Evolutionary conservation across 352 stramenopile species (phyloP).

Genomic region (Phytophthora sansomeana): DNA sequence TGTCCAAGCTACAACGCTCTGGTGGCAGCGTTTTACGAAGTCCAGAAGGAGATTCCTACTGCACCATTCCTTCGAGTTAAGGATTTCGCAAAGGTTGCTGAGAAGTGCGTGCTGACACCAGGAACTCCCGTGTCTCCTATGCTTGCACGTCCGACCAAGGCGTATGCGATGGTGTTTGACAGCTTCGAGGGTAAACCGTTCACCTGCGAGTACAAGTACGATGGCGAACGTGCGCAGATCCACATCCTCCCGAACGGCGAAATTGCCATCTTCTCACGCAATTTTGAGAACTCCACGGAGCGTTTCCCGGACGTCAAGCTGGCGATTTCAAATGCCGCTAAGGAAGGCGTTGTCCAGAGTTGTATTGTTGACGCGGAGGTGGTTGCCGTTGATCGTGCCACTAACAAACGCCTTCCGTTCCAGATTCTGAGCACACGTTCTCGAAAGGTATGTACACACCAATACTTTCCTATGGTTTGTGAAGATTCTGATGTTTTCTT

Average conservation of each 20-base stretch:
- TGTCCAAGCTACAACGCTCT: constrained; percentile 97
- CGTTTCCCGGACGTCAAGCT: constrained; percentile 95
- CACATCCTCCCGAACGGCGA: constrained; percentile 91
- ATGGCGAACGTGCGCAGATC: constrained; percentile 98
- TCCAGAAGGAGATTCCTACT: constrained; percentile 51
- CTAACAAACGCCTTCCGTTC: constrained; percentile 97
- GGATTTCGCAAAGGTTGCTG: constrained; percentile 66
- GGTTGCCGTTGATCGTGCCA: constrained; percentile 98
- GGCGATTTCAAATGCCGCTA: constrained; percentile 72
- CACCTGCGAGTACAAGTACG: constrained; percentile 99
- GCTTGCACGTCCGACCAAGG: constrained; percentile 98
- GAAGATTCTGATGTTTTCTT: constrained; percentile 7
- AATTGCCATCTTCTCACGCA: constrained; percentile 98
- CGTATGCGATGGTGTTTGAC: constrained; percentile 96
- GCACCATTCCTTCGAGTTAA: constrained; percentile 56
- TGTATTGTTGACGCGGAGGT: constrained; percentile 99
- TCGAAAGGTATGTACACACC: constrained; percentile 73
- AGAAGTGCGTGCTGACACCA: constrained; percentile 92
- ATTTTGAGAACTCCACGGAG: constrained; percentile 97
- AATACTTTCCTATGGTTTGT: background rate
- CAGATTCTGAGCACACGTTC: constrained; percentile 98
- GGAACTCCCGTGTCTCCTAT: constrained; percentile 99
- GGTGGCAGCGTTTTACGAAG: constrained; percentile 87
- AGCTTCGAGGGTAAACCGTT: constrained; percentile 96
- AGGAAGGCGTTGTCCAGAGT: constrained; percentile 64